phyloP scores from a whole-genome alignment of 2,329 filamentous ascomycete genomes.

The Tympanopsis confertula region DNA sequence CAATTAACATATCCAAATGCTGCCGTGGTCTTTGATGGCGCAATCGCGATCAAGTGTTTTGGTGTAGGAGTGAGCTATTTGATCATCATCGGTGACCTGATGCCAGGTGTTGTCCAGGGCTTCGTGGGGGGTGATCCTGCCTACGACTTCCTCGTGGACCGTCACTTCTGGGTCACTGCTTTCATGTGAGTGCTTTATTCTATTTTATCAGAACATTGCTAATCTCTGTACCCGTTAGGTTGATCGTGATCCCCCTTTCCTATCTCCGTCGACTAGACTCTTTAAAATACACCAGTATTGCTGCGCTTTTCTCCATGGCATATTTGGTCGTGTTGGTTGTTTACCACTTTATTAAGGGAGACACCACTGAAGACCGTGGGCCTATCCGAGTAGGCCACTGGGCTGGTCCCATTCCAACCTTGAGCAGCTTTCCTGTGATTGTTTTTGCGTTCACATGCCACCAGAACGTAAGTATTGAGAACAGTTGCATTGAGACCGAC shows the following conservation, averaged over 20 bases:
- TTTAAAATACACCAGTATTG: conserved; percentile 88
- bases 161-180: conserved; percentile 93
- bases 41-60: conserved; percentile 96
- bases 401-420: conserved; percentile 64
- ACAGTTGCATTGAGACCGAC: background rate
- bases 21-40: conserved; percentile 85
- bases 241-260: conserved; percentile 62
- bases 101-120: conserved; percentile 84
- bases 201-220: background rate
- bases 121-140: conserved; percentile 53
- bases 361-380: conserved; percentile 63
- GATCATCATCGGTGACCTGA: conserved; percentile 96
- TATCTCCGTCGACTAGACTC: conserved; percentile 88
- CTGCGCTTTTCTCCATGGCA: conserved; percentile 83
- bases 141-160: conserved; percentile 68
- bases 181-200: conserved; percentile 98
- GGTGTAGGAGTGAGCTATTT: conserved; percentile 94
- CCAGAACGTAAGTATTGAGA: conserved; percentile 61
- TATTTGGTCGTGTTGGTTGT: conserved; percentile 89
- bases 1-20: conserved; percentile 96
- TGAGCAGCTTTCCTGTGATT: conserved; percentile 85
- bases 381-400: conserved; percentile 67
- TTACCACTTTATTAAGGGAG: conserved; percentile 70
- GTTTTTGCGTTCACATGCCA: conserved; percentile 99
- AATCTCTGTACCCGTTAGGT: background rate